phyloP scores from a whole-genome alignment of 2,329 filamentous ascomycete genomes.

The Amesomyces nigricolor region DNA sequence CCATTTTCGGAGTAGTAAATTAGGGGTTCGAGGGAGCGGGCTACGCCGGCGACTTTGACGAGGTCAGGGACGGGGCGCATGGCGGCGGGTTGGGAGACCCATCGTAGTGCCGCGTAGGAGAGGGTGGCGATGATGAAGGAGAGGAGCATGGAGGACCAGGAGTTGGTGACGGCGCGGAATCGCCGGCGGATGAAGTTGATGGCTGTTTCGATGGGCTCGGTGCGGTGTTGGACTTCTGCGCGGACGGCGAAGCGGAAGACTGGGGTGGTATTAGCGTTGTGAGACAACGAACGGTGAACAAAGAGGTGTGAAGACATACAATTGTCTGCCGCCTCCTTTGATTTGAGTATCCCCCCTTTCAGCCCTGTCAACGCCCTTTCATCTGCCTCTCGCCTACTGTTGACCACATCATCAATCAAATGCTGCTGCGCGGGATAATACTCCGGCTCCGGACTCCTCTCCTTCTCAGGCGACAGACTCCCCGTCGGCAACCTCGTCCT shows the following conservation, averaged over 20 bases:
- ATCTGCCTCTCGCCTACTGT: conserved; percentile 35
- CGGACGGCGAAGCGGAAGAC: conserved; percentile 84
- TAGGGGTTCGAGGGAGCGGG: conserved; percentile 85
- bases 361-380: conserved; percentile 20
- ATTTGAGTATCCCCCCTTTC: conserved; percentile 21
- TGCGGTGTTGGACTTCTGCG: conserved; percentile 82
- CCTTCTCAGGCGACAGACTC: conserved; percentile 51
- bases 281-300: conserved; percentile 10
- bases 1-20: conserved; percentile 94
- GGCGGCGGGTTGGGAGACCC: conserved; percentile 62
- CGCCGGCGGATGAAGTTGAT: conserved; percentile 58
- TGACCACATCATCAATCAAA: conserved; percentile 16
- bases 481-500: conserved; percentile 51
- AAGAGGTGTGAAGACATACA: conserved; percentile 38
- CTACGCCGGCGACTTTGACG: conserved; percentile 83
- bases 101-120: conserved; percentile 58
- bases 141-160: conserved; percentile 61
- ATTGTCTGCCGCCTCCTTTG: conserved; percentile 40
- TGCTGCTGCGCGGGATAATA: conserved; percentile 17
- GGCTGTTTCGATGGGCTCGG: conserved; percentile 73
- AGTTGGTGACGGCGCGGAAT: conserved; percentile 58
- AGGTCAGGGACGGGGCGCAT: conserved; percentile 71
- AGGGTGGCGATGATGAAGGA: conserved; percentile 58
- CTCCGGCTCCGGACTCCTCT: conserved; percentile 43
- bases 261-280: conserved; percentile 32